A percentile compares a stretch with the other conserved stretches of the same genome.
phyloP scores from a whole-genome alignment of 1,139 yeast genomes.

The Sugiyamaella grinbergsii region DNA sequence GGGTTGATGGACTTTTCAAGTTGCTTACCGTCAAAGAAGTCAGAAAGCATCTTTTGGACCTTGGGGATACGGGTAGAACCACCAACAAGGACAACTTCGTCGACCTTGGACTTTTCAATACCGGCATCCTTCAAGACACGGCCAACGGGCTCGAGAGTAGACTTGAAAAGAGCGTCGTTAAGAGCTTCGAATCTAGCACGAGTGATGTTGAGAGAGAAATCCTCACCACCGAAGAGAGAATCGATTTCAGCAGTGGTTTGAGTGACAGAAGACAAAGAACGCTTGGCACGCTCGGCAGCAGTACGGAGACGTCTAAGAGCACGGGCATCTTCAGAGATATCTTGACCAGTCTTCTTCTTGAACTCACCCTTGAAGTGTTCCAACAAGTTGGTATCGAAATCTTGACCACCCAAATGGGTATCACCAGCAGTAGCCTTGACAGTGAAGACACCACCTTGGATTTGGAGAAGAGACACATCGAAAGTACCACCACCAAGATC shows the following conservation, averaged over 20 bases:
- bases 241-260: conserved; percentile 87
- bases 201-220: conserved; percentile 78
- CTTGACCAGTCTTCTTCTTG: conserved; percentile 83
- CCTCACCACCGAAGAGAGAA: conserved; percentile 78
- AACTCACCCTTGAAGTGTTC: conserved; percentile 78
- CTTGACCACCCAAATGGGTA: conserved; percentile 98
- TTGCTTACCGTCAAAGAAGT: conserved; percentile 88
- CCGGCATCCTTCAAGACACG: conserved; percentile 82
- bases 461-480: conserved; percentile 89
- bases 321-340: conserved; percentile 73
- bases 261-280: conserved; percentile 82
- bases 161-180: conserved; percentile 81
- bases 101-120: conserved; percentile 74
- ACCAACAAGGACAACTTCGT: conserved; percentile 87
- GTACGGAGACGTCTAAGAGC: conserved; percentile 87
- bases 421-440: conserved; percentile 99
- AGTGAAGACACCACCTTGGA: conserved; percentile 95
- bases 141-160: conserved; percentile 83
- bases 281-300: conserved; percentile 91
- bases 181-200: conserved; percentile 92
- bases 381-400: conserved; percentile 79
- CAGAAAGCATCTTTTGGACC: conserved; percentile 83
- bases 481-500: conserved; percentile 99
- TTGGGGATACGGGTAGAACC: conserved; percentile 95
- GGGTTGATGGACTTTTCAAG: conserved; percentile 87